phyloP scores from a whole-genome alignment of 805 yeast genomes.

The Schizosaccharomyces lindneri region DNA sequence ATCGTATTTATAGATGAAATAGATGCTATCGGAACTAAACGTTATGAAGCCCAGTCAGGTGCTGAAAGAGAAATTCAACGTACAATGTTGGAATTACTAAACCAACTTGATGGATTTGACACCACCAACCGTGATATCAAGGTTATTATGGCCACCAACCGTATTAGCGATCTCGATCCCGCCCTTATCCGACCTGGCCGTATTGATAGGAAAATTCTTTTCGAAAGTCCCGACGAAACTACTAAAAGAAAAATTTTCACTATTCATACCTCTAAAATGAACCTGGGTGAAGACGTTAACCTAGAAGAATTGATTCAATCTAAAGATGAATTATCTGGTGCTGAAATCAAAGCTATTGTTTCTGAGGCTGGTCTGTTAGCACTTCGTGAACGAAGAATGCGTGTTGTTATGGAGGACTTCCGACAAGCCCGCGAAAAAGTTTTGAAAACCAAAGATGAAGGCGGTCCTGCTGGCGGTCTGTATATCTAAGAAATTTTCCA shows the following conservation, averaged over 20 bases:
- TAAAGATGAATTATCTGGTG: conserved; percentile 89
- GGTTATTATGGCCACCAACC: conserved; percentile 95
- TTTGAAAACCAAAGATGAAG: conserved; percentile 79
- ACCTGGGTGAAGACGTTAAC: conserved; percentile 63
- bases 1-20: conserved; percentile 95
- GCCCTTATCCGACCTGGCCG: conserved; percentile 93
- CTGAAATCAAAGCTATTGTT: conserved; percentile 91
- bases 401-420: conserved; percentile 83
- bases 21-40: conserved; percentile 96
- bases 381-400: conserved; percentile 89
- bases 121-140: conserved; percentile 62
- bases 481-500: conserved; percentile 26
- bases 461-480: conserved; percentile 75
- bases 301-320: conserved; percentile 69
- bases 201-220: conserved; percentile 83
- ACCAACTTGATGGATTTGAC: conserved; percentile 91
- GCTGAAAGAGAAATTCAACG: conserved; percentile 95
- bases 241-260: conserved; percentile 80
- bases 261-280: conserved; percentile 87
- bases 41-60: conserved; percentile 75
- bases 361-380: conserved; percentile 94
- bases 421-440: conserved; percentile 84
- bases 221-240: conserved; percentile 83
- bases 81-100: conserved; percentile 85
- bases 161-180: conserved; percentile 81